A percentile compares a stretch with the other conserved stretches of the same genome.
Conservation (phyloP, 768 basidiomycete species). For the Termitomyces sp. region DNA sequence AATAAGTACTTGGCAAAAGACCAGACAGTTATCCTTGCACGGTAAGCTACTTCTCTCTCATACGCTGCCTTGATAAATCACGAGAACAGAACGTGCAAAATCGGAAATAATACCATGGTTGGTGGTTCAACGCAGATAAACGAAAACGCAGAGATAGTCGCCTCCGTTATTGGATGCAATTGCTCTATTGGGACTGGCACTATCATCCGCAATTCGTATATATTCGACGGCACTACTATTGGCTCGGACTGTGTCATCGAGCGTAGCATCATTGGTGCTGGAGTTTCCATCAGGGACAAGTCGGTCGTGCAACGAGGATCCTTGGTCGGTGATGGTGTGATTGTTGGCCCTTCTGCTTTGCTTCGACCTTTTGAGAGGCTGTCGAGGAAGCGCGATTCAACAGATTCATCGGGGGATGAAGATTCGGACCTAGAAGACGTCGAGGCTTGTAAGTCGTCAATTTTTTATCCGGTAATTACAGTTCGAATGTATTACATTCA, state of each 20-base stretch:
- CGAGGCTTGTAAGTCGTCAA: constrained; percentile 50
- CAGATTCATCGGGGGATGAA: constrained; percentile 28
- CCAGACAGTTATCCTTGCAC: constrained; percentile 72
- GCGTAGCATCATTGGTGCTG: constrained; percentile 75
- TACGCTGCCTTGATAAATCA: background rate
- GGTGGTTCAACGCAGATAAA: constrained; percentile 69
- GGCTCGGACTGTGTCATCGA: constrained; percentile 68
- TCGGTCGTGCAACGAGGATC: constrained; percentile 68
- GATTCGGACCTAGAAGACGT: constrained; percentile 66
- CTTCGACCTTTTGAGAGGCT: constrained; percentile 70
- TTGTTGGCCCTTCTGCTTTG: constrained; percentile 65
- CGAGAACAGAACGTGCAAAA: constrained; percentile 61
- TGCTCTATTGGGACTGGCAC: constrained; percentile 70
- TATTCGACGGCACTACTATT: constrained; percentile 75
- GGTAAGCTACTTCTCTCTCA: constrained; percentile 39
- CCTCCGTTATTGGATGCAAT: constrained; percentile 75
- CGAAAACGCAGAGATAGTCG: constrained; percentile 58
- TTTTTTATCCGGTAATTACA: background rate
- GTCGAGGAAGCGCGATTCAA: constrained; percentile 42
- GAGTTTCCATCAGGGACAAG: constrained; percentile 64
- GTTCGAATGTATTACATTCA: constrained; percentile 16
- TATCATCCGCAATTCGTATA: constrained; percentile 68
- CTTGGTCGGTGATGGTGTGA: constrained; percentile 77
- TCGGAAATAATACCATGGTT: constrained; percentile 79
- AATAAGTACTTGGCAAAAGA: constrained; percentile 86